Evolutionary conservation across 2,329 filamentous ascomycete species (phyloP).

Genomic region (Clarireedia paspali): DNA sequence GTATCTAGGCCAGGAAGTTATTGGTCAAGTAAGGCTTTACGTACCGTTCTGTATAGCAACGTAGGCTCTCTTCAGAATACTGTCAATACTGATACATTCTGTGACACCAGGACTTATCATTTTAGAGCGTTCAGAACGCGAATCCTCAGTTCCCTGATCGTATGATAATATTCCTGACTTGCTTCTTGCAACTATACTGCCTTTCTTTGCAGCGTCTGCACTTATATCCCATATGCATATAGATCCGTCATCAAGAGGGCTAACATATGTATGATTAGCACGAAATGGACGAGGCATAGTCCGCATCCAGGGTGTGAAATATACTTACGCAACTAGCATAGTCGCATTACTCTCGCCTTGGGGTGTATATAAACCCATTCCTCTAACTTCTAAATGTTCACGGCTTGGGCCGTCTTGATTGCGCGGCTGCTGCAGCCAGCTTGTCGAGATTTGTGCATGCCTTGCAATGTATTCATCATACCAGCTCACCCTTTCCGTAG

Average conservation of each 20-base stretch:
- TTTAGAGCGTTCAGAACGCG: constrained; percentile 44
- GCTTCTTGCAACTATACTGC: constrained; percentile 60
- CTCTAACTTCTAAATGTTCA: constrained; percentile 58
- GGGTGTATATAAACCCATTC: constrained; percentile 59
- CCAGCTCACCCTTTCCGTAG: constrained; percentile 67
- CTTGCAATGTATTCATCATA: constrained; percentile 85
- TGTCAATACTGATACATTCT: constrained; percentile 78
- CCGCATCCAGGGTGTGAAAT: not conserved
- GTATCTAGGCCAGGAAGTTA: no score
- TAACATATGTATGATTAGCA: not conserved
- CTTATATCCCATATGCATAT: constrained; percentile 80
- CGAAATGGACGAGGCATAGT: not conserved
- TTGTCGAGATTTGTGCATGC: constrained; percentile 63
- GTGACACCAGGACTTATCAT: constrained; percentile 67
- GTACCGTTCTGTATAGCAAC: constrained; percentile 68
- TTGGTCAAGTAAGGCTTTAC: constrained; percentile 18
- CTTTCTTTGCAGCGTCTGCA: constrained; percentile 44
- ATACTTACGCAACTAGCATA: constrained; percentile 50
- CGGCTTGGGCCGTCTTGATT: constrained; percentile 34
- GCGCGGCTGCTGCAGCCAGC: constrained; percentile 65
- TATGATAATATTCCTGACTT: constrained; percentile 57
- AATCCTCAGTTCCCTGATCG: constrained; percentile 37
- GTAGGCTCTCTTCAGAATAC: constrained; percentile 58
- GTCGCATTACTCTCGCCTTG: constrained; percentile 44
- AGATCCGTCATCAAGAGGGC: constrained; percentile 75